Conservation (phyloP, 768 basidiomycete genomes). For the Tricholoma hemisulphureum region DNA sequence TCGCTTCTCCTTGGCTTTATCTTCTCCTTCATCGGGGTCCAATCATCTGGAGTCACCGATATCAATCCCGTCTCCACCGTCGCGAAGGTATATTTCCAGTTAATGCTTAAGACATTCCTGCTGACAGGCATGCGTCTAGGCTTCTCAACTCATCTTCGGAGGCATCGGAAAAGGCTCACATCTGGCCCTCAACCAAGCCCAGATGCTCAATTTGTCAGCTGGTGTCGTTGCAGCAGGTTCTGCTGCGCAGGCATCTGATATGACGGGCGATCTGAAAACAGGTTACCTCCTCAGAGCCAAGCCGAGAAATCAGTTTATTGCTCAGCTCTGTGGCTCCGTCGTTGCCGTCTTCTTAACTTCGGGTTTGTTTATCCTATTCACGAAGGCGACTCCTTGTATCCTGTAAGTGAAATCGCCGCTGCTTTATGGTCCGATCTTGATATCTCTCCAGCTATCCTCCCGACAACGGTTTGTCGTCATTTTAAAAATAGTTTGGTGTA, state of each 20-base stretch:
- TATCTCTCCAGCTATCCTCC: conserved; percentile 23
- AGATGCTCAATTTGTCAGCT: conserved; percentile 48
- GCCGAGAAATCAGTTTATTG: conserved; percentile 61
- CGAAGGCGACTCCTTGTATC: conserved; percentile 62
- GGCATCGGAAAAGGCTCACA: conserved; percentile 52
- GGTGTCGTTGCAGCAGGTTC: conserved; percentile 55
- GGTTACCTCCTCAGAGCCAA: conserved; percentile 65
- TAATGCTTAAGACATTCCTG: not conserved
- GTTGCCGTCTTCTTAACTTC: conserved; percentile 60
- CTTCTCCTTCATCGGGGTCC: conserved; percentile 68
- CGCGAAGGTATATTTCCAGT: conserved; percentile 39
- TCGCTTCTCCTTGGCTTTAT: conserved; percentile 59
- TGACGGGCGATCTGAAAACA: conserved; percentile 71
- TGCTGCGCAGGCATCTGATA: conserved; percentile 58
- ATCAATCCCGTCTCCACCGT: conserved; percentile 62
- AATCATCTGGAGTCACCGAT: conserved; percentile 57
- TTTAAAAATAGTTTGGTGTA: not conserved
- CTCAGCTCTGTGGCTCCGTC: conserved; percentile 55
- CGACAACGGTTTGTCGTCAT: conserved; percentile 14
- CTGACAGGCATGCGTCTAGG: conserved; percentile 22
- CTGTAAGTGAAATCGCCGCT: conserved; percentile 30
- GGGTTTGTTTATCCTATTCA: conserved; percentile 62
- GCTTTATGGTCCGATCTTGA: not conserved
- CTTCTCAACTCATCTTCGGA: conserved; percentile 65
- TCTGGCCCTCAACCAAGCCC: conserved; percentile 33